Conservation (phyloP, 2,329 filamentous ascomycete species). For the Penicillium sp. region DNA sequence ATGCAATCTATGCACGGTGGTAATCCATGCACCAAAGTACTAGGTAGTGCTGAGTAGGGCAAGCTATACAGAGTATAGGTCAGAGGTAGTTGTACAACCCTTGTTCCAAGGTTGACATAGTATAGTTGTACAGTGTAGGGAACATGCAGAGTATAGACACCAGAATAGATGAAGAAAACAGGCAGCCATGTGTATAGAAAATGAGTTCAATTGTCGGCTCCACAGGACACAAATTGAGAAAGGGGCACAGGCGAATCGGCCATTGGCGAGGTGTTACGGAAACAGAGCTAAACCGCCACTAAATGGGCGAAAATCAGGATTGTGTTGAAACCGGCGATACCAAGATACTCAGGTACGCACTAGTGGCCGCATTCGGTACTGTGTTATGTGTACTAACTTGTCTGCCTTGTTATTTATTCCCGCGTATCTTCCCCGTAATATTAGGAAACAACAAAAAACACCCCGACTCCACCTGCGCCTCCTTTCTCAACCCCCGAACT, state of each 20-base stretch:
- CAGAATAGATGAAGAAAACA: neutral
- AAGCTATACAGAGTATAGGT: neutral
- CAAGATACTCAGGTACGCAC: neutral
- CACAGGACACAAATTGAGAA: constrained; percentile 9
- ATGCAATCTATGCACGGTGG: constrained; percentile 3
- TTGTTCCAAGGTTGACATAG: neutral
- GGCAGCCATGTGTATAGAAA: constrained; percentile 9
- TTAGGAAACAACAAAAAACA: constrained; percentile 2
- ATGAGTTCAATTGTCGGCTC: neutral
- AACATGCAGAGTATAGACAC: too few species aligned
- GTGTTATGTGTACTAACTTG: constrained; percentile 4
- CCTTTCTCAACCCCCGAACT: constrained; percentile 32
- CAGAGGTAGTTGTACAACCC: neutral
- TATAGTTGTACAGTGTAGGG: neutral
- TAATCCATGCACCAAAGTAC: constrained; percentile 4
- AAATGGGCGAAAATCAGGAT: neutral
- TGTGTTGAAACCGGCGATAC: neutral
- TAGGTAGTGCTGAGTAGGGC: neutral
- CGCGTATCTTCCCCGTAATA: constrained; percentile 8
- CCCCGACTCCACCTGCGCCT: constrained; percentile 27
- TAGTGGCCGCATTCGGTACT: constrained; percentile 17
- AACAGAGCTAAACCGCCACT: constrained; percentile 5
- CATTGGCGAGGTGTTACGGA: constrained; percentile 8
- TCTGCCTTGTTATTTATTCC: constrained; percentile 9
- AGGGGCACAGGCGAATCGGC: constrained; percentile 9